Base-by-base conservation (phyloP, 2,329 filamentous ascomycete genomes). In the Mycogone perniciosa region DNA sequence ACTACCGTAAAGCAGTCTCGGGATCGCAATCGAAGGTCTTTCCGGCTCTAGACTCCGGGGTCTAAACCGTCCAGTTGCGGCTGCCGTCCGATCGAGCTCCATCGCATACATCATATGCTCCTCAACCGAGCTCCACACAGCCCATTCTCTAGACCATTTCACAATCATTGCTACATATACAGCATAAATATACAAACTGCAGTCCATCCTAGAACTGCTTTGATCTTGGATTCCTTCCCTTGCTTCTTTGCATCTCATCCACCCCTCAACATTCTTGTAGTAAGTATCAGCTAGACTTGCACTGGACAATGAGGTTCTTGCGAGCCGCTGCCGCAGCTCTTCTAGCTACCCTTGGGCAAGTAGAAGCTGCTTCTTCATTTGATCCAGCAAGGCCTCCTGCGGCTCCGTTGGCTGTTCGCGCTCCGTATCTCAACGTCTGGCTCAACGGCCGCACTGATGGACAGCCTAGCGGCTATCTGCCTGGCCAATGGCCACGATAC, bases 381-480 rank as follows among this genome's bases (percentile, higher is more conserved):
- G 73, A 69, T 34, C 85, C 85, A 33, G 77, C 80, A 34, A 75
- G 82, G 6, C 84, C 85, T 39, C 85, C 85, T 11, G 77, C 85
- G 1, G 73, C 87, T 30, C 87, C 88, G 9, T 67, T 92, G 33
- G 86, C 86, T 40, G 87, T 91, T 41, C 82, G 81, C 55, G 85
- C 82, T 7, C 88, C 88, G 0, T 92, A 91, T 58, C 68, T 91
- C 11, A 89, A 80, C 62, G 79, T 82, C 10, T 89, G 85, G 84
- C 73, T 85, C 39, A 69, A 78, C 51, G 82, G 76, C 7, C 83
- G 82, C 1, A 78, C 71, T 30, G 74, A 82, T 62, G 80, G 77
- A 26, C 77, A 79, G 7, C 80, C 84, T 60, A 82, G 82, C 33
- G 84, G 84, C 1, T 79, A 85, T 53, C 73, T 90, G 31, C 78